Conservation (phyloP, 352 stramenopile species). For the Elongisporangium prolatum region DNA sequence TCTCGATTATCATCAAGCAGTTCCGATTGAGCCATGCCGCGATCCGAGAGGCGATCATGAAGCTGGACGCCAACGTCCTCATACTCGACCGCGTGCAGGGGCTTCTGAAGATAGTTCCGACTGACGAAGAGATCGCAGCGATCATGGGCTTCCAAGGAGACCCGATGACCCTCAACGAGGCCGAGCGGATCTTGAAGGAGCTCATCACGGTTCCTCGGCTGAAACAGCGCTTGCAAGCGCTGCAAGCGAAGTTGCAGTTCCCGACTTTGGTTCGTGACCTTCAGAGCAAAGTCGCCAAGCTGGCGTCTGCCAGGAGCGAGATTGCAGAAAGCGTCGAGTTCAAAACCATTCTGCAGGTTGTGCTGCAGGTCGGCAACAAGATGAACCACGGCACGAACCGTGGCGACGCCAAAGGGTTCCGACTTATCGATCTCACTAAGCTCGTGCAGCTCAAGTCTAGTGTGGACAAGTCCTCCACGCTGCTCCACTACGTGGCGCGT, state of each 20-base stretch:
- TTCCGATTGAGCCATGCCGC: slow-evolving; percentile 90
- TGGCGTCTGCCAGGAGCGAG: slow-evolving; percentile 50
- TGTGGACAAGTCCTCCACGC: slow-evolving; percentile 50
- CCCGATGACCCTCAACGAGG: slow-evolving; percentile 60
- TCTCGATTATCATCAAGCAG: slow-evolving; percentile 97
- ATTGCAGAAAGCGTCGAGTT: slow-evolving; percentile 64
- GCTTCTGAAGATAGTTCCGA: slow-evolving; percentile 86
- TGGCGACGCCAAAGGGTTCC: slow-evolving; percentile 70
- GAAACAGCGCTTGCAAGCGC: slow-evolving; percentile 49
- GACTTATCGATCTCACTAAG: slow-evolving; percentile 59
- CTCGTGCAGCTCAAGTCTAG: slow-evolving; percentile 59
- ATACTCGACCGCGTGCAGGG: slow-evolving; percentile 80
- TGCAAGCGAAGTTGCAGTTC: slow-evolving; percentile 69
- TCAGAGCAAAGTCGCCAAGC: slow-evolving; percentile 59
- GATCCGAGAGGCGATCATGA: slow-evolving; percentile 78
- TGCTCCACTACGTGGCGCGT: slow-evolving; percentile 69
- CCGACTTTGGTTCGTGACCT: slow-evolving; percentile 54
- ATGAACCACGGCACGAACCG: slow-evolving; percentile 78
- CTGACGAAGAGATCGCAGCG: slow-evolving; percentile 76
- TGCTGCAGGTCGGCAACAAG: slow-evolving; percentile 83
- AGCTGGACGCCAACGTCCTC: slow-evolving; percentile 69
- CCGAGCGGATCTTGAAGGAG: slow-evolving; percentile 74
- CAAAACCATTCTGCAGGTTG: slow-evolving; percentile 55
- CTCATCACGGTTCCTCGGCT: slow-evolving; percentile 69
- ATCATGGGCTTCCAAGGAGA: slow-evolving; percentile 66